Evolutionary conservation across 345 rosid species (phyloP), one percentile per base, ranked within the genome.

Genomic region (Pugionium dolabratum): DNA sequence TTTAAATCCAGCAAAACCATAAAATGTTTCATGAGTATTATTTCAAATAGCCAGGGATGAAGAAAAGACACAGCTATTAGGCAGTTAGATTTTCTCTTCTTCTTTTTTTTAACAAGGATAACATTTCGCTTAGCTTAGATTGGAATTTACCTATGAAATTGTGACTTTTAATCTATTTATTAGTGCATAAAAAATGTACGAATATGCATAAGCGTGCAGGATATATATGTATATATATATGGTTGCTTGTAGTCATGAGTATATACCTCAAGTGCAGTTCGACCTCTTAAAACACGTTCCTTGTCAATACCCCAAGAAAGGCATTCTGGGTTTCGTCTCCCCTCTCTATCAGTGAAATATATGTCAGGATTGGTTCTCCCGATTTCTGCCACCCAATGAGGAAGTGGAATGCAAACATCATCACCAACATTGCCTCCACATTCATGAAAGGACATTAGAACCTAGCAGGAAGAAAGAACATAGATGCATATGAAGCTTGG

Each of bases 351-450:
- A 30, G 99, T 87, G 81, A 95, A 95, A 81, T 83, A 91, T 54
- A 95, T 86, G 64, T 95, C 93, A 54, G 97, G 90, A 81, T 91
- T 87, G 72, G 76, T 83, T 80, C 93, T 81, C 44, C 99, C 97
- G 57, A 91, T 87, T 72, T 91, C 95, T 64, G 97, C 90, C 55
- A 95, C 87, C 99, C 99, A 94, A 67, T 89, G 91, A 34, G 97
- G 99, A 64, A 94, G 83, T 44, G 97, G 99, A 74, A 94, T 87
- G 70, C 96, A 89, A 37, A 87, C 99, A 80, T 94, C 99, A 76
- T 91, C 99, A 66, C 97, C 95, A 68, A 91, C 91, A 73, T 91
- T 89, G 75, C 97, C 91, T 47, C 98, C 98, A 78, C 98, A 93
- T 86, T 87, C 97, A 81, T 93, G 97, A 79, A 93, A 93, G 42